phyloP scores from a whole-genome alignment of 768 basidiomycete species.

The Lactifluus subvellereus region DNA sequence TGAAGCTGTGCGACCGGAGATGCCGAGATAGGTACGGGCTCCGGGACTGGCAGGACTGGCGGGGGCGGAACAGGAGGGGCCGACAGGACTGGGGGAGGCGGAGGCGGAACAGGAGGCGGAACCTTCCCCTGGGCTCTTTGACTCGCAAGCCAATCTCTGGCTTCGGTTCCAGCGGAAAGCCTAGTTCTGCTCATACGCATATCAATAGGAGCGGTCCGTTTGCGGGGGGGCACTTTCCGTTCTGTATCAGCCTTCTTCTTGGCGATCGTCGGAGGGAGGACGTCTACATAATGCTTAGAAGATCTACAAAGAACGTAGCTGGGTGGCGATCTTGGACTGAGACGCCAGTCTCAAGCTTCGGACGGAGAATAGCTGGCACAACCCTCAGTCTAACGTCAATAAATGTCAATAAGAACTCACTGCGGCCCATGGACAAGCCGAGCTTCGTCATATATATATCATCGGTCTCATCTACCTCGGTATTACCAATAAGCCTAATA shows the following conservation, averaged over 20 bases:
- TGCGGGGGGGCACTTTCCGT: constrained; percentile 74
- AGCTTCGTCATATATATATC: constrained; percentile 85
- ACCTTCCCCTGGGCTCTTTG: constrained; percentile 38
- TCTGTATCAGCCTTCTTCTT: constrained; percentile 86
- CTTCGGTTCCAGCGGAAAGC: constrained; percentile 66
- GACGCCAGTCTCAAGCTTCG: constrained; percentile 72
- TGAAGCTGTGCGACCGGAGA: constrained; percentile 5
- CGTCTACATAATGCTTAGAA: constrained; percentile 67
- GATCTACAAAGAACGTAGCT: constrained; percentile 75
- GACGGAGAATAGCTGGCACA: constrained; percentile 65
- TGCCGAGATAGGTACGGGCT: constrained; percentile 26
- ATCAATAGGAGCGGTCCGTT: constrained; percentile 83
- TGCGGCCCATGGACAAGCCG: constrained; percentile 78
- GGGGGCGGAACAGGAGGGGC: constrained; percentile 15
- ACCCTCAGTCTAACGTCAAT: not conserved
- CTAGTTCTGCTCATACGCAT: constrained; percentile 79
- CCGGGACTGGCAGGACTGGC: constrained; percentile 21
- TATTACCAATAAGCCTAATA: constrained; percentile 60
- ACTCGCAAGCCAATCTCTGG: constrained; percentile 63
- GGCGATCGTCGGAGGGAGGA: constrained; percentile 76
- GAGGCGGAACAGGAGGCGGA: constrained; percentile 21
- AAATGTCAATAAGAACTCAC: constrained; percentile 41
- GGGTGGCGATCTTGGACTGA: constrained; percentile 92
- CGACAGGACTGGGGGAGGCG: not conserved
- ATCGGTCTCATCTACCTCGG: constrained; percentile 61